These are phyloP conservation scores for Saccharomyces uvarum DNA, from an alignment of 1,139 yeast genomes.

Conservation along the genomic window DNA sequence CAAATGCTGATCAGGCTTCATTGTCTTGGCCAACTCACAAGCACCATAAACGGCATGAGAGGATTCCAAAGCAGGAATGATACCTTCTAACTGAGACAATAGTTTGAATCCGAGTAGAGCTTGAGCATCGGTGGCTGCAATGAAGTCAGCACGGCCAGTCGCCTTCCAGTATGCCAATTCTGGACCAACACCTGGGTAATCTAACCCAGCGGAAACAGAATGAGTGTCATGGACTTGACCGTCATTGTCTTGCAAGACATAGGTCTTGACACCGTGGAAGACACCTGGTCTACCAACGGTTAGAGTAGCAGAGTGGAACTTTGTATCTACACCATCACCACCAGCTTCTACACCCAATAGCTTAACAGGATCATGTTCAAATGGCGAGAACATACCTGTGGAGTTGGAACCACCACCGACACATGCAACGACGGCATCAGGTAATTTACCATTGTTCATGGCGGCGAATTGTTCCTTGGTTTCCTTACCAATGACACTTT, in stretches of 20 bases:
- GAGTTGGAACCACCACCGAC: constrained; percentile 99
- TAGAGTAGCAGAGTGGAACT: constrained; percentile 84
- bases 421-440: constrained; percentile 93
- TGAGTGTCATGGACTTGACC: constrained; percentile 98
- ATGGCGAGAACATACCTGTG: constrained; percentile 91
- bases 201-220: constrained; percentile 96
- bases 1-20: constrained; percentile 71
- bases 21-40: constrained; percentile 74
- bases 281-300: constrained; percentile 94
- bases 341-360: constrained; percentile 97
- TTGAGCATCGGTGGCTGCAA: constrained; percentile 89
- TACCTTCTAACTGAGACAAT: constrained; percentile 90
- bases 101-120: constrained; percentile 86
- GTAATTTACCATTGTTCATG: constrained; percentile 71
- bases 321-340: constrained; percentile 90
- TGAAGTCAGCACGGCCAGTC: constrained; percentile 82
- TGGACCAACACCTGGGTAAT: constrained; percentile 99
- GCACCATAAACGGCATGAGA: constrained; percentile 95
- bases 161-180: constrained; percentile 94
- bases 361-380: constrained; percentile 76
- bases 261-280: constrained; percentile 94
- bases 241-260: constrained; percentile 78
- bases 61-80: constrained; percentile 95
- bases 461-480: constrained; percentile 83
- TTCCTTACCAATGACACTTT: constrained; percentile 91